Percentiles rank a stretch among this genome's conserved stretches.
Evolutionary conservation across 1,139 yeast genomes (phyloP).

Genomic region (Nematodospora anomalae): DNA sequence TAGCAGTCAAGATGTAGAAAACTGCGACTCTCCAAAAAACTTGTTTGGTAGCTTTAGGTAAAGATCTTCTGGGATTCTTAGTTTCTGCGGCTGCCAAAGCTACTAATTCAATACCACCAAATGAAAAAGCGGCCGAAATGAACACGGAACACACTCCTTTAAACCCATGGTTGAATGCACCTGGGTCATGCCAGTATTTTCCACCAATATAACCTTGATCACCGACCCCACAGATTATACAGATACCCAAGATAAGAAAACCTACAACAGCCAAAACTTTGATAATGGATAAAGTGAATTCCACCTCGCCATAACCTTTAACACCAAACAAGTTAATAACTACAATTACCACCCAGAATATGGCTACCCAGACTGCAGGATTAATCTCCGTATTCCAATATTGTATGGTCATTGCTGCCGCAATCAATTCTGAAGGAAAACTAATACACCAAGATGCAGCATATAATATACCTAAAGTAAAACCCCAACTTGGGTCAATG

Average conservation of each 20-base stretch:
- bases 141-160: conserved; percentile 85
- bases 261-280: conserved; percentile 47
- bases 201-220: conserved; percentile 42
- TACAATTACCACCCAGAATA: conserved; percentile 38
- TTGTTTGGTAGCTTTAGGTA: conserved; percentile 75
- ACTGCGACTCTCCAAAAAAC: conserved; percentile 71
- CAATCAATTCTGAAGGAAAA: conserved; percentile 46
- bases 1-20: conserved; percentile 52
- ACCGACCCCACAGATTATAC: conserved; percentile 46
- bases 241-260: conserved; percentile 40
- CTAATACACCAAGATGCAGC: conserved; percentile 45
- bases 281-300: conserved; percentile 39
- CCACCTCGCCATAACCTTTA: conserved; percentile 49
- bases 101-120: conserved; percentile 57
- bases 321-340: conserved; percentile 46
- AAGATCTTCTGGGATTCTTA: conserved; percentile 60
- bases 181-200: conserved; percentile 42
- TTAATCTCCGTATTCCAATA: conserved; percentile 39
- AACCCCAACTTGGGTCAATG: conserved; percentile 64
- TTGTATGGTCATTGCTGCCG: conserved; percentile 43
- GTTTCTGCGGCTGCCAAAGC: conserved; percentile 89
- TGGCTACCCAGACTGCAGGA: conserved; percentile 47
- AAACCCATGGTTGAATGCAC: conserved; percentile 56
- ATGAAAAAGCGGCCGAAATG: conserved; percentile 84
- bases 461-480: conserved; percentile 44